These are phyloP conservation scores for Hemileccinum impolitum DNA, from an alignment of 768 basidiomycete genomes.

Conservation along the genomic window DNA sequence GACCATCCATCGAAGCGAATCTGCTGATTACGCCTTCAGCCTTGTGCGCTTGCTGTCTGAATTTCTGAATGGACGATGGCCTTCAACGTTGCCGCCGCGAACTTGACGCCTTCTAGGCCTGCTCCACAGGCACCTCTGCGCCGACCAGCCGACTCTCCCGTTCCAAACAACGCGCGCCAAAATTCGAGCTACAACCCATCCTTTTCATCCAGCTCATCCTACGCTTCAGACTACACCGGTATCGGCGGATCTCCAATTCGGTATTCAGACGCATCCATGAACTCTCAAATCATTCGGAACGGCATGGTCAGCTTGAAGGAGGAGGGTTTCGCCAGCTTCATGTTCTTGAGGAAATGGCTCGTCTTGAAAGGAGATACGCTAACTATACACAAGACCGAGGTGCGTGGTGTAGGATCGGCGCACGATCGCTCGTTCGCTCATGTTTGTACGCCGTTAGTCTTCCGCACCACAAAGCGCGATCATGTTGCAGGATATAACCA, in stretches of 20 bases:
- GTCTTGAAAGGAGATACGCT: conserved; percentile 78
- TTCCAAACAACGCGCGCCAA: conserved; percentile 42
- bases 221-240: conserved; percentile 67
- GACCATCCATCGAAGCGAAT: too few species aligned
- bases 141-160: conserved; percentile 38
- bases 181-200: conserved; percentile 58
- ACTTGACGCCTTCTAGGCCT: conserved; percentile 74
- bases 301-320: conserved; percentile 90
- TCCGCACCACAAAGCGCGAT: conserved; percentile 60
- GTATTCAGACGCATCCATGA: conserved; percentile 32
- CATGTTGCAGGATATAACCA: conserved; percentile 71
- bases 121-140: conserved; percentile 68
- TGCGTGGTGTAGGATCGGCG: conserved; percentile 35
- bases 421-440: background rate
- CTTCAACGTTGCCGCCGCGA: conserved; percentile 49
- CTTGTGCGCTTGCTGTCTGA: conserved; percentile 11
- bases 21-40: background rate
- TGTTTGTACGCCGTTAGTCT: conserved; percentile 34
- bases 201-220: conserved; percentile 58
- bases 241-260: conserved; percentile 79
- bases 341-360: conserved; percentile 91
- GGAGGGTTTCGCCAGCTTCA: conserved; percentile 86
- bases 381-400: conserved; percentile 89
- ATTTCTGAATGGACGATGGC: conserved; percentile 37
- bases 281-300: conserved; percentile 52